Conservation (phyloP, 2,329 filamentous ascomycete species). For the Scytalidium sp. region DNA sequence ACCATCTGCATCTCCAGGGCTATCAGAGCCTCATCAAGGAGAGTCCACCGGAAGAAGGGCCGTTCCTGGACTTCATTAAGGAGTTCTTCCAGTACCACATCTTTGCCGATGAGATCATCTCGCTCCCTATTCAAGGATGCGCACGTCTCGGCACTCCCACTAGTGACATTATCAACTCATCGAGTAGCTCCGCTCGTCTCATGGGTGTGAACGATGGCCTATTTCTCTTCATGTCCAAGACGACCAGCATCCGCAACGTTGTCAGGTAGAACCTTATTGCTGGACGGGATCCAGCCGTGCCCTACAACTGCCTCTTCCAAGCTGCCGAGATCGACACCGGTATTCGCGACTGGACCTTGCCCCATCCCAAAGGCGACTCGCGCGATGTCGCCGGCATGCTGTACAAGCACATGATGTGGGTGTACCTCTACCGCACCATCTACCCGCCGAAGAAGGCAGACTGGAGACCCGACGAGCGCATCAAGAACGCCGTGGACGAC, state of each 20-base stretch:
- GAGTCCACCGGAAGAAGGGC: constrained; percentile 58
- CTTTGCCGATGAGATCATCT: constrained; percentile 60
- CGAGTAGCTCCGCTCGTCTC: constrained; percentile 40
- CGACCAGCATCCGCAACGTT: constrained; percentile 71
- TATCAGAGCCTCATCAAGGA: constrained; percentile 70
- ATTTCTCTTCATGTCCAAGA: constrained; percentile 74
- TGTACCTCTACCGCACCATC: constrained; percentile 60
- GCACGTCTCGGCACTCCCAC: constrained; percentile 27
- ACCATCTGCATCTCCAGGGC: constrained; percentile 74
- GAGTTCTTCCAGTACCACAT: constrained; percentile 86
- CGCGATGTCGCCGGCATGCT: constrained; percentile 54
- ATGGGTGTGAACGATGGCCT: constrained; percentile 81
- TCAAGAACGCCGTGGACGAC: constrained; percentile 54
- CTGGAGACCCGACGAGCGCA: constrained; percentile 39
- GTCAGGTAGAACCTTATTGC: constrained; percentile 66
- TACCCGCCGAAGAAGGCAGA: constrained; percentile 46
- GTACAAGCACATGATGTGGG: constrained; percentile 65
- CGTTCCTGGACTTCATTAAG: constrained; percentile 69
- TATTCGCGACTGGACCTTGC: constrained; percentile 71
- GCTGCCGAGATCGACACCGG: constrained; percentile 74
- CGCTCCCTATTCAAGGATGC: constrained; percentile 34
- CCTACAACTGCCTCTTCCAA: constrained; percentile 69
- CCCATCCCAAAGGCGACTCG: constrained; percentile 54
- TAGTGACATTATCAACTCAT: not conserved
- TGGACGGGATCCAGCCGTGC: constrained; percentile 63